Evolutionary conservation across 2,329 filamentous ascomycete species (phyloP).

Genomic region (Colletotrichum sp.): DNA sequence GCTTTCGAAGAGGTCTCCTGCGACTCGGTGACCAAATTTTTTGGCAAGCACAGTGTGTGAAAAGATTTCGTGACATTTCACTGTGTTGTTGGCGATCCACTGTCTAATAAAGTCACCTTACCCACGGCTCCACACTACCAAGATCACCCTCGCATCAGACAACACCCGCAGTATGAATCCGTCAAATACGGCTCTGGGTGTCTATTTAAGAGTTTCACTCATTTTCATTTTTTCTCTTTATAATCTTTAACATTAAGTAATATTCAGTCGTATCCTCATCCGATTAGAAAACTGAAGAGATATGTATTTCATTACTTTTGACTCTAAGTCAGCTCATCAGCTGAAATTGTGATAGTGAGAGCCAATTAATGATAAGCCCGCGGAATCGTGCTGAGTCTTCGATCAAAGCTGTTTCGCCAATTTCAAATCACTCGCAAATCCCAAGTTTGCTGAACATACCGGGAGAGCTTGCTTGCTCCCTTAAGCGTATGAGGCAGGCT

Average conservation of each 20-base stretch:
- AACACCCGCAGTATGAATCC: too few relatives aligned
- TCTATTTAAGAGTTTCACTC: too few relatives aligned
- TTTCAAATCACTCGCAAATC: too few relatives aligned
- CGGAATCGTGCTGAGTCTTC: neutral
- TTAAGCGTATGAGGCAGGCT: neutral
- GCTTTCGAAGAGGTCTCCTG: neutral
- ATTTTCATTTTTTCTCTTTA: too few relatives aligned
- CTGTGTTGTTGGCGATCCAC: neutral
- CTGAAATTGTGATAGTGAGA: neutral
- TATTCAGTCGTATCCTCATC: neutral
- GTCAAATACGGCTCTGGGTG: too few relatives aligned
- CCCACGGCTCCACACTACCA: neutral
- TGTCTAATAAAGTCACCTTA: neutral
- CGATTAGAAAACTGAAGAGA: neutral
- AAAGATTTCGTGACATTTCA: neutral
- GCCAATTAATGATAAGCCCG: neutral
- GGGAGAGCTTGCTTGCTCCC: neutral
- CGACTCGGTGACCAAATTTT: neutral
- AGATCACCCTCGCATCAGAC: neutral
- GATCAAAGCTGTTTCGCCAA: rapidly evolving
- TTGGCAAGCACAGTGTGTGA: neutral
- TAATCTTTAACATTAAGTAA: too few relatives aligned
- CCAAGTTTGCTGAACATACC: neutral
- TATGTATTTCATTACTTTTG: neutral
- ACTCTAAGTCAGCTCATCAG: neutral